Evolutionary conservation across 2,329 filamentous ascomycete genomes (phyloP).

Genomic region (Tympanopsis confertula): DNA sequence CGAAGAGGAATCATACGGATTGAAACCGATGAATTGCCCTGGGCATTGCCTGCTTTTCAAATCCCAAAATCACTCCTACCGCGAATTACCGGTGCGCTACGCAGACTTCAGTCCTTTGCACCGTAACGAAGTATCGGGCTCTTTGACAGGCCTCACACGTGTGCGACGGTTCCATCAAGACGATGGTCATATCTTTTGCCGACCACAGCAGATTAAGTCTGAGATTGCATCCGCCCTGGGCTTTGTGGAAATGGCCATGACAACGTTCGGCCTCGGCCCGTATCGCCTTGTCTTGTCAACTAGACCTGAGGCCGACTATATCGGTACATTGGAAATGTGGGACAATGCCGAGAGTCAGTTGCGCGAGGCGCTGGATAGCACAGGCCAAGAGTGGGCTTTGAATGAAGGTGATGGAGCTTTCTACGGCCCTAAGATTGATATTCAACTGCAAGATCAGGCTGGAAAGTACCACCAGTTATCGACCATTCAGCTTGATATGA

Average conservation of each 20-base stretch:
- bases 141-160: neutral
- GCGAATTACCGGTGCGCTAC: neutral
- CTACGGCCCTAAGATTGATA: slow-evolving; percentile 46
- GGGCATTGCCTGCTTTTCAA: neutral
- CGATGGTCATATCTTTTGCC: slow-evolving; percentile 1
- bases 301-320: slow-evolving; percentile 36
- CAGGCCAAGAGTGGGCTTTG: slow-evolving; percentile 33
- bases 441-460: slow-evolving; percentile 37
- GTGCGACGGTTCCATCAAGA: slow-evolving; percentile 1
- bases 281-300: slow-evolving; percentile 41
- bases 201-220: neutral
- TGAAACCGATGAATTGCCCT: slow-evolving; percentile 1
- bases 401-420: slow-evolving; percentile 44
- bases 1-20: neutral
- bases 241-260: slow-evolving; percentile 41
- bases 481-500: slow-evolving; percentile 45
- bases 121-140: neutral
- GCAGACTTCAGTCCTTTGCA: neutral
- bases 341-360: neutral
- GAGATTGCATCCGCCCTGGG: slow-evolving; percentile 29
- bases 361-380: slow-evolving; percentile 23
- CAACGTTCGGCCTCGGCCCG: slow-evolving; percentile 35
- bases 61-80: slow-evolving; percentile 1
- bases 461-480: slow-evolving; percentile 44
- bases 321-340: slow-evolving; percentile 14